Evolutionary conservation across 495 filamentous ascomycete species (phyloP).

Genomic region (Tuber indicum): DNA sequence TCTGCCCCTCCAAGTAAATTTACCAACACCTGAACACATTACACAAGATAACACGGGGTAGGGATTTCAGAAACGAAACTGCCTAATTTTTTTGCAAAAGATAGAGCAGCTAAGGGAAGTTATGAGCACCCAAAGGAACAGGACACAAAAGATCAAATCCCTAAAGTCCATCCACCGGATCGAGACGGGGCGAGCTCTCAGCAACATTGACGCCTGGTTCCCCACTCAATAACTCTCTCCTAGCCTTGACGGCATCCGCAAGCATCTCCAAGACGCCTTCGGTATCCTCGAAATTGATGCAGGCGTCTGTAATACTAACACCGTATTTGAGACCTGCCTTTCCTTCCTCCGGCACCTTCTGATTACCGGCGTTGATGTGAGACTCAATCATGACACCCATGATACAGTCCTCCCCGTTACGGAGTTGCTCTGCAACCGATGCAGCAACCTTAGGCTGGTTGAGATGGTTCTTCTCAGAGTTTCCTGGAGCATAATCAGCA

Average conservation of each 20-base stretch:
- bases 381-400: conserved; percentile 99
- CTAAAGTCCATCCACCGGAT: background rate
- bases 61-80: background rate
- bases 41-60: background rate
- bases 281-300: conserved; percentile 80
- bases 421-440: conserved; percentile 73
- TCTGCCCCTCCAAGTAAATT: background rate
- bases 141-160: background rate
- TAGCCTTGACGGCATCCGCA: conserved; percentile 69
- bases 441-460: conserved; percentile 95
- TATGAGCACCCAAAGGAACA: background rate
- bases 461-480: conserved; percentile 90
- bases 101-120: background rate
- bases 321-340: conserved; percentile 86
- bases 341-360: conserved; percentile 88
- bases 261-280: conserved; percentile 68
- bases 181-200: background rate
- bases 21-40: background rate
- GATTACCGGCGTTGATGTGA: conserved; percentile 87
- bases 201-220: background rate
- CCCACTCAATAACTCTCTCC: conserved; percentile 46
- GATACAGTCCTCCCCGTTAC: conserved; percentile 72
- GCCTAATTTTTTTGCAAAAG: background rate
- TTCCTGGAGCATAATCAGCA: conserved; percentile 49
- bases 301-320: conserved; percentile 96